Percentiles rank a stretch among this genome's conserved stretches.
phyloP scores from a whole-genome alignment of 306 rosid genomes.

The Amphicarpaea edgeworthii region DNA sequence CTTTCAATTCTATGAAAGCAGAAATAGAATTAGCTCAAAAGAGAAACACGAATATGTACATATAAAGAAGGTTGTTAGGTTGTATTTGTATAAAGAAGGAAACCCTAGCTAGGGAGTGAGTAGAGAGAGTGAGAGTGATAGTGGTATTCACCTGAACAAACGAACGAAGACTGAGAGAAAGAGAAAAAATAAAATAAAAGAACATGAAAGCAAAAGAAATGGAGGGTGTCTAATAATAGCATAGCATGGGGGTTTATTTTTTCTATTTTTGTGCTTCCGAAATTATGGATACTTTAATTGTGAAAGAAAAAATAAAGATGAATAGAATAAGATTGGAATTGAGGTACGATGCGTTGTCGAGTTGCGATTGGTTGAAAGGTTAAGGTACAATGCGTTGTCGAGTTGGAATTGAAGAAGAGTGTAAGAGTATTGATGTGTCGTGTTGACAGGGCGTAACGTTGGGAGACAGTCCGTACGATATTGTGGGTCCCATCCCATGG shows the following conservation, averaged over 20 bases:
- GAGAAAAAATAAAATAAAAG: neutral
- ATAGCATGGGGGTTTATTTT: conserved; percentile 31
- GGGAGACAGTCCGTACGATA: conserved; percentile 49
- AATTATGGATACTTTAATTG: no score
- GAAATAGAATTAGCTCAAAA: neutral
- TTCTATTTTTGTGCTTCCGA: conserved; percentile 50
- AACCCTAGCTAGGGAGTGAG: conserved; percentile 53
- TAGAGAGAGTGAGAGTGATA: conserved; percentile 20
- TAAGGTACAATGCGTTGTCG: conserved; percentile 47
- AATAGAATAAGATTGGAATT: neutral
- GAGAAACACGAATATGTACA: neutral
- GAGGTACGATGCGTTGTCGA: conserved; percentile 52
- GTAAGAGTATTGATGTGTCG: conserved; percentile 35
- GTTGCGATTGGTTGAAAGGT: conserved; percentile 3
- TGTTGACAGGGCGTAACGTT: conserved; percentile 26
- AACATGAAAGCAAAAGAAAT: conserved; percentile 6
- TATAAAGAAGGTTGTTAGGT: neutral
- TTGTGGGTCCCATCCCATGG: conserved; percentile 16
- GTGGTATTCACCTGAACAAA: conserved; percentile 17
- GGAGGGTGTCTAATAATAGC: conserved; percentile 31
- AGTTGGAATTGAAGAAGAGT: conserved; percentile 1
- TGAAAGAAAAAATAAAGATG: neutral
- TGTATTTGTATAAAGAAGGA: conserved; percentile 32
- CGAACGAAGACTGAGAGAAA: neutral
- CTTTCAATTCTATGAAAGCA: neutral